Base-by-base conservation (phyloP, 805 yeast species). In the Nakazawaea wickerhamii region DNA sequence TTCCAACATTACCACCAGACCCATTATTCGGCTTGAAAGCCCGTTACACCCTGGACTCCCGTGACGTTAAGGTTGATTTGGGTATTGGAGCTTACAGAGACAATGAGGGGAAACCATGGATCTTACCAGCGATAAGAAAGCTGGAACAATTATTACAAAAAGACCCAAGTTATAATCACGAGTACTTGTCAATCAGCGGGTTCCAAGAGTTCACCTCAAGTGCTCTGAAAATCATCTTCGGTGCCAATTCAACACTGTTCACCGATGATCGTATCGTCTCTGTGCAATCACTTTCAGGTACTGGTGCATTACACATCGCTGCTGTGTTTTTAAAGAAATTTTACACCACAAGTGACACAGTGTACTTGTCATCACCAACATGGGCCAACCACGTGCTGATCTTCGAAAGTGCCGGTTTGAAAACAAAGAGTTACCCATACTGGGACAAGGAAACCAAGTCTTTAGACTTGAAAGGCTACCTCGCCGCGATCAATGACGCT, bases 311-410 rank as follows among this genome's bases (percentile, higher is more conserved):
- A 55, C 97, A 90, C 55, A 66, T 90, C 53, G 93, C 90, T 23
- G 96, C 88, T n/a, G 64, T 65, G 44, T 81, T 84, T 55, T 64
- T 84, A 50, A 65, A 72, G 55, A 66, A 72, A 31, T 78, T 77
- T 54, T 75, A 69, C 52, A 61, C 58, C 28, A 54, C 55, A 30
- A 52, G 53, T 17, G 23, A 45, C 21, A 64, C 70, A 20, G 70
- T 90, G 38, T 88, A 87, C 61, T 58, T 90, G 40, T 84, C 95
- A 11, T 67, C 74, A 46, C 99, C 99, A 51, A 89, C 98, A n/a
- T 91, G 99, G 99, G 95, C 93, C 41, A 93, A 93, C 70, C 99
- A 91, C 67, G 71, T 74, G 60, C 89, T 82, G 60, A 85, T 91
- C 51, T 93, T 90, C 61, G 70, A 75, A 51, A 66, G 75, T 41